Percentiles rank a stretch among this genome's conserved stretches.
Evolutionary conservation across 2,329 filamentous ascomycete species (phyloP).

Genomic region (Neonectria sp.): DNA sequence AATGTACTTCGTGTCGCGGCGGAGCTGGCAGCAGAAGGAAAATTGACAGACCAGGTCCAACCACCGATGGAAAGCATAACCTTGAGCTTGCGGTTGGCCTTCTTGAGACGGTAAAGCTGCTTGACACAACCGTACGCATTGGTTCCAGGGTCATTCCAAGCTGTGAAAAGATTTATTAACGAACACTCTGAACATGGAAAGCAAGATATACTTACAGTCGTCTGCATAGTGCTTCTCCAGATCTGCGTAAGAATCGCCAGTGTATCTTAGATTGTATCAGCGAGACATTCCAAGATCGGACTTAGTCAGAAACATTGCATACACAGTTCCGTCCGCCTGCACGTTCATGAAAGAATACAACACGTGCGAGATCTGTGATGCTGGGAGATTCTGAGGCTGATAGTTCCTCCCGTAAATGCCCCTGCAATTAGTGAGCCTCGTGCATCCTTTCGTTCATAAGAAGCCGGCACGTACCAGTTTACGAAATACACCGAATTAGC

Average conservation of each 20-base stretch:
- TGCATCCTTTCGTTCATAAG: fast-evolving
- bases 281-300: neutral
- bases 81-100: slow-evolving; percentile 82
- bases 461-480: slow-evolving; percentile 25
- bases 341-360: slow-evolving; percentile 87
- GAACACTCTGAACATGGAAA: neutral
- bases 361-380: slow-evolving; percentile 79
- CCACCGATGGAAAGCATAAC: slow-evolving; percentile 84
- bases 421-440: slow-evolving; percentile 53
- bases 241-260: slow-evolving; percentile 34
- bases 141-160: slow-evolving; percentile 68
- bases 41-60: slow-evolving; percentile 85
- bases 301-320: slow-evolving; percentile 47
- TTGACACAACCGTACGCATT: slow-evolving; percentile 85
- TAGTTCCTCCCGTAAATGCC: slow-evolving; percentile 83
- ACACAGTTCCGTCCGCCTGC: slow-evolving; percentile 80
- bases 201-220: slow-evolving; percentile 27
- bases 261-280: slow-evolving; percentile 23
- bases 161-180: slow-evolving; percentile 11
- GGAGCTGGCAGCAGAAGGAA: slow-evolving; percentile 75
- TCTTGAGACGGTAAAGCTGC: slow-evolving; percentile 82
- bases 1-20: slow-evolving; percentile 71
- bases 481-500: slow-evolving; percentile 34
- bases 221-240: slow-evolving; percentile 36
- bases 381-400: slow-evolving; percentile 78